Percentiles rank a stretch among this genome's conserved stretches.
Conservation (phyloP, 2,329 filamentous ascomycete genomes). For the Phoma herbarum region DNA sequence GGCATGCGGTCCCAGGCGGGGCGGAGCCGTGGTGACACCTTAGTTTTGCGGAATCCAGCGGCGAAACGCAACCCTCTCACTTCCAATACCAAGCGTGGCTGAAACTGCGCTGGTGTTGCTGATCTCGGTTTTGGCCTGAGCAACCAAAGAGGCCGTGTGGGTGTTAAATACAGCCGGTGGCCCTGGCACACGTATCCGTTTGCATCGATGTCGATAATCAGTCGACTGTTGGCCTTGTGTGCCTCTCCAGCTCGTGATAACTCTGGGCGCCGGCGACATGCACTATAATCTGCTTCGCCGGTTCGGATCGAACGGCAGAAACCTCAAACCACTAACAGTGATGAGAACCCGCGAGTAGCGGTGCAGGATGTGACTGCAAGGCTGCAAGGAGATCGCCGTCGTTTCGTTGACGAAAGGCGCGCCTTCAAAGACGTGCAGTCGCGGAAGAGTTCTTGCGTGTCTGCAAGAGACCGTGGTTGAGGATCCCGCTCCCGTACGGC, state of each 20-base stretch:
- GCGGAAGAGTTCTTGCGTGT: neutral
- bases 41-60: constrained; percentile 2
- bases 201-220: constrained; percentile 5
- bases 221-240: neutral
- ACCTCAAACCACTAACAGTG: constrained; percentile 14
- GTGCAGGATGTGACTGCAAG: neutral
- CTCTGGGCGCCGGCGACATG: constrained; percentile 5
- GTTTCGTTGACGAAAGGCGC: neutral
- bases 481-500: constrained; percentile 9
- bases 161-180: constrained; percentile 6
- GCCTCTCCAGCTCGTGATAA: constrained; percentile 5
- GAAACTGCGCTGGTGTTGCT: constrained; percentile 36
- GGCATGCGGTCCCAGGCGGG: constrained; percentile 7
- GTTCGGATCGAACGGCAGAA: constrained; percentile 18
- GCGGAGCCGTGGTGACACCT: constrained; percentile 9
- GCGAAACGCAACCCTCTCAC: constrained; percentile 15
- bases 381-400: neutral
- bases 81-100: constrained; percentile 36
- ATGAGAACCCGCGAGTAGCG: neutral
- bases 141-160: constrained; percentile 16
- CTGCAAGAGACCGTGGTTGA: constrained; percentile 7
- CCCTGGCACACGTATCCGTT: constrained; percentile 16
- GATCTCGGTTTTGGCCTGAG: constrained; percentile 34
- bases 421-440: constrained; percentile 1
- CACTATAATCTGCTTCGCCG: constrained; percentile 4